A percentile compares a stretch with the other conserved stretches of the same genome.
phyloP scores from a whole-genome alignment of 805 yeast genomes.

The Spathaspora sp. region DNA sequence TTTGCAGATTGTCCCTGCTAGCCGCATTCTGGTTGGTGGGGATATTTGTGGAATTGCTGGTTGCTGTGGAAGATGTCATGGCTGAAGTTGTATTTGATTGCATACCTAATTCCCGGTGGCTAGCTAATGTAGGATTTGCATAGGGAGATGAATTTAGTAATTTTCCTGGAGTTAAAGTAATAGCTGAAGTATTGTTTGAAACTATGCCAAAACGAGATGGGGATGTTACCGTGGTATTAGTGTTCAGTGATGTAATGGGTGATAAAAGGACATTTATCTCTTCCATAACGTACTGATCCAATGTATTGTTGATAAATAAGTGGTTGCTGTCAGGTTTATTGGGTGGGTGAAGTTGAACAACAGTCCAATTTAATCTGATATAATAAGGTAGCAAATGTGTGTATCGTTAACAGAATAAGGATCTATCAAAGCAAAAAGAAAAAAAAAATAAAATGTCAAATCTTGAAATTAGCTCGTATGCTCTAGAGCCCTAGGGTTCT shows the following conservation, averaged over 20 bases:
- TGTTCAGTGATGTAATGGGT: background rate
- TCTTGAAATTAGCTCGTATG: background rate
- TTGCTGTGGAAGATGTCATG: background rate
- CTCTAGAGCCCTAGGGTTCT: background rate
- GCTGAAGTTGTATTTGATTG: background rate
- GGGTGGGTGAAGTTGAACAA: background rate
- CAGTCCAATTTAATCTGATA: background rate
- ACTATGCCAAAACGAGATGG: background rate
- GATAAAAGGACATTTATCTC: background rate
- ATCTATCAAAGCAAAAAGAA: background rate
- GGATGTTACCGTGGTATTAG: background rate
- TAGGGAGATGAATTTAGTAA: background rate
- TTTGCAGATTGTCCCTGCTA: background rate
- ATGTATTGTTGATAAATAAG: background rate
- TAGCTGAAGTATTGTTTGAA: background rate
- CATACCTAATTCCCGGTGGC: background rate
- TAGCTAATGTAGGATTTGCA: background rate
- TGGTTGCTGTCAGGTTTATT: background rate
- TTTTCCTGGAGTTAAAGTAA: constrained; percentile 1
- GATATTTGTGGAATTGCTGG: background rate
- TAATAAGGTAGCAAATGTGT: background rate
- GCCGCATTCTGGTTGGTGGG: background rate
- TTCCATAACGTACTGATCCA: background rate
- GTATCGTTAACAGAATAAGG: background rate
- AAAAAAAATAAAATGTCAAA: background rate